Base-by-base conservation (phyloP, 805 yeast genomes). In the Starmerella bacillaris region DNA sequence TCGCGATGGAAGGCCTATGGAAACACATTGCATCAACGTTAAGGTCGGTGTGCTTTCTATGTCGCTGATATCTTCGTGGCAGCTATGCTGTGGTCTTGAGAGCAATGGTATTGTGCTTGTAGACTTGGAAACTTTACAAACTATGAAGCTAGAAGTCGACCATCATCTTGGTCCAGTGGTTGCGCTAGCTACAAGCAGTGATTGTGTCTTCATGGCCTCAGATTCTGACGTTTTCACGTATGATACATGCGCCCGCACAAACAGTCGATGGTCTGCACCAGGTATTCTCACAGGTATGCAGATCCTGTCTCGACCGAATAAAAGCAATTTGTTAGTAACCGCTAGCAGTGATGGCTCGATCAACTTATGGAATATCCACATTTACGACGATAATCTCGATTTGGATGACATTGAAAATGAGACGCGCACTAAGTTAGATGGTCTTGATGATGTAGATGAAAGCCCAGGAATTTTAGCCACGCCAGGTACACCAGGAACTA, bases 81-180 rank as follows among this genome's bases (percentile, higher is more conserved):
- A 76, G 47, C 53, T 89, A 6, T 86, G 80, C 54, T 79, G 86
- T 50, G 96, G 96, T 0, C 56, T 82, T 20, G 66, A 74, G 8
- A 70, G 70, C 38, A 89, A 94, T 7, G 60, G 63, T 18, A 65
- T 86, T n/a, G 72, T 74, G 37, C 72, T 80, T 4, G 78, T 94
- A 82, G 96, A 89, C 47, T 58, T 86, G 32, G 72, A 76, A 32
- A 83, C 96, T 0, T 65, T 66, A 36, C 96, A 86, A 51, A 57
- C 74, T 40, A 56, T 72, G 36, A 27, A 52, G 28, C 47, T 51
- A 22, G 43, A 43, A 3, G 22, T 43, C 11, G 21, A 34, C 16
- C 18, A 18, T 26, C 46, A 46, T 36, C 34, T 30, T 3, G 42
- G 38, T 5, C 52, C 74, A 37, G 68, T 80, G 2, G 63, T 74